These are phyloP conservation scores for Thielaviopsis ethacetica DNA, from an alignment of 2,329 filamentous ascomycete genomes.

Conservation along the genomic window DNA sequence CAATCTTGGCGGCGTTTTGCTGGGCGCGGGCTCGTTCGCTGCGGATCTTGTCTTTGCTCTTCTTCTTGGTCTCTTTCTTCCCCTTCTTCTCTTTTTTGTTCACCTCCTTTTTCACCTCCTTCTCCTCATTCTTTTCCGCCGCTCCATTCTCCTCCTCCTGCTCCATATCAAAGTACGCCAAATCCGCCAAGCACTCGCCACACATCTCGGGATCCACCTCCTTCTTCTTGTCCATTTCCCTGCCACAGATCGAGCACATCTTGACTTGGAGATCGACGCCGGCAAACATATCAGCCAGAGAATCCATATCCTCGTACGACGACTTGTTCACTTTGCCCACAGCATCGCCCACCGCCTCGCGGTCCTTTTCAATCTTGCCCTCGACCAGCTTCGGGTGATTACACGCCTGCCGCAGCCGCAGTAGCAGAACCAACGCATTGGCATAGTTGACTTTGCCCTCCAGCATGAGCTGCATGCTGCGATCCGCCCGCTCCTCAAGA, in stretches of 20 bases:
- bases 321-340: constrained; percentile 31
- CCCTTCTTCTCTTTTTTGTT: constrained; percentile 15
- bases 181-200: constrained; percentile 55
- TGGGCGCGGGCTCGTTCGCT: constrained; percentile 13
- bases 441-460: constrained; percentile 73
- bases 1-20: constrained; percentile 21
- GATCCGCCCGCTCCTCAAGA: constrained; percentile 69
- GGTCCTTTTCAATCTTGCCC: constrained; percentile 77
- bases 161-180: constrained; percentile 43
- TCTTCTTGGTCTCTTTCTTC: constrained; percentile 14
- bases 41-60: constrained; percentile 5
- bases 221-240: constrained; percentile 37
- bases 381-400: constrained; percentile 85
- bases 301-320: constrained; percentile 54
- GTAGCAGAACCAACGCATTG: constrained; percentile 78
- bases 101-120: constrained; percentile 16
- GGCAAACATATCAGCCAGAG: constrained; percentile 71
- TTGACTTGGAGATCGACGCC: constrained; percentile 63
- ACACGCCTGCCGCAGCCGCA: constrained; percentile 81
- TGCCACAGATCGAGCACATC: constrained; percentile 72
- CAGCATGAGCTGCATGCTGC: constrained; percentile 81
- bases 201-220: constrained; percentile 40
- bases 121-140: constrained; percentile 18
- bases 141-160: constrained; percentile 25
- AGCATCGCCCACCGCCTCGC: constrained; percentile 38